phyloP scores from a whole-genome alignment of 2,329 filamentous ascomycete genomes.

The Exophiala spinifera region DNA sequence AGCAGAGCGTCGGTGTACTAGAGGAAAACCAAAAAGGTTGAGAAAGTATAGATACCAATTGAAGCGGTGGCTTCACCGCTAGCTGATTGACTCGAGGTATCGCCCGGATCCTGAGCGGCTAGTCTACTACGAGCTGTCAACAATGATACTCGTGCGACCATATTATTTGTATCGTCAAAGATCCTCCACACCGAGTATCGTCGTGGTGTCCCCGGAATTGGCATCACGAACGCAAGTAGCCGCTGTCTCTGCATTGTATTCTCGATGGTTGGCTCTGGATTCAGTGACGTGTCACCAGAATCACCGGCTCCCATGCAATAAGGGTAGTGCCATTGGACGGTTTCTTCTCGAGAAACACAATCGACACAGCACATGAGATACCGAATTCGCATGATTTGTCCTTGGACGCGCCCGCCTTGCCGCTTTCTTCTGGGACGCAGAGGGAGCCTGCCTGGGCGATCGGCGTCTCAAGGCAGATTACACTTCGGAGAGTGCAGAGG shows the following conservation, averaged over 20 bases:
- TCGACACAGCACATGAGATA: conserved; percentile 3
- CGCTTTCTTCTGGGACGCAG: background rate
- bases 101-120: too few species aligned
- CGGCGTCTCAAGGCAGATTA: background rate
- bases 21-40: too few species aligned
- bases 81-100: too few species aligned
- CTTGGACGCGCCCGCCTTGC: conserved; percentile 12
- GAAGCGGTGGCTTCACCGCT: background rate
- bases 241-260: background rate
- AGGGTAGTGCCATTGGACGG: conserved; percentile 11
- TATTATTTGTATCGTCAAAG: background rate
- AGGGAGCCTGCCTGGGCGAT: background rate
- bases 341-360: conserved; percentile 8
- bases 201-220: background rate
- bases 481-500: background rate
- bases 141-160: background rate
- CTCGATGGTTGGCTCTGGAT: conserved; percentile 6
- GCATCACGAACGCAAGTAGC: background rate
- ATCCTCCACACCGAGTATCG: background rate
- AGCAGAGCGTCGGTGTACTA: too few species aligned
- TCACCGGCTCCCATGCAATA: conserved; percentile 4
- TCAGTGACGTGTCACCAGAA: conserved; percentile 20
- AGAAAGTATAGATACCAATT: background rate
- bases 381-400: conserved; percentile 14
- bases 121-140: too few species aligned